Conservation (phyloP, 352 stramenopile genomes). For the Pythium pectinolyticum region DNA sequence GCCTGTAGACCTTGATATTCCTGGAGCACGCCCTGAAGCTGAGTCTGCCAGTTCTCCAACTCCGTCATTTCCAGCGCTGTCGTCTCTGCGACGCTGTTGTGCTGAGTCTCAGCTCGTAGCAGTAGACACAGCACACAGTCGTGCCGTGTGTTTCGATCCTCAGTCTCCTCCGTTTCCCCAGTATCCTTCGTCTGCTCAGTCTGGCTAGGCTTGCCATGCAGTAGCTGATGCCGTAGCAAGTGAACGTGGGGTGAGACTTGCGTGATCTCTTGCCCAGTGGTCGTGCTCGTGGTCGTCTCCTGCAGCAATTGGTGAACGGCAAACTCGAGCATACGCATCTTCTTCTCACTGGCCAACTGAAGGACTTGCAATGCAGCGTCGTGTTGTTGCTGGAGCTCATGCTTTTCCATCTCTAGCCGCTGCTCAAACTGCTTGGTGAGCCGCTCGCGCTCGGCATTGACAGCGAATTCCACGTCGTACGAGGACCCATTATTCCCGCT, state of each 20-base stretch:
- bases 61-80: not conserved
- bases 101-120: not conserved
- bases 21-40: not conserved
- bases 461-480: slow-evolving; percentile 51
- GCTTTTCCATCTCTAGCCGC: slow-evolving; percentile 33
- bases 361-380: slow-evolving; percentile 25
- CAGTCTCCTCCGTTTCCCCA: too few relatives aligned
- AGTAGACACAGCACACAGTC: slow-evolving; percentile 25
- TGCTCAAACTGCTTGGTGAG: slow-evolving; percentile 44
- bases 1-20: not conserved
- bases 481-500: slow-evolving; percentile 23
- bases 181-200: not conserved
- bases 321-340: slow-evolving; percentile 53
- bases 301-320: slow-evolving; percentile 33
- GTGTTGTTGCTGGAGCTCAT: slow-evolving; percentile 30
- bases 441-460: slow-evolving; percentile 41
- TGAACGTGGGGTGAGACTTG: slow-evolving; percentile 13
- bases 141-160: not conserved
- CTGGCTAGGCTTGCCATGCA: slow-evolving; percentile 6
- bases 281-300: not conserved
- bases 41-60: not conserved
- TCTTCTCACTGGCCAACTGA: slow-evolving; percentile 38
- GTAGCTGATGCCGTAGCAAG: slow-evolving; percentile 16
- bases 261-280: not conserved
- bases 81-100: not conserved